Evolutionary conservation across 257 asterid species (phyloP).

Genomic region (Solanum piurae): DNA sequence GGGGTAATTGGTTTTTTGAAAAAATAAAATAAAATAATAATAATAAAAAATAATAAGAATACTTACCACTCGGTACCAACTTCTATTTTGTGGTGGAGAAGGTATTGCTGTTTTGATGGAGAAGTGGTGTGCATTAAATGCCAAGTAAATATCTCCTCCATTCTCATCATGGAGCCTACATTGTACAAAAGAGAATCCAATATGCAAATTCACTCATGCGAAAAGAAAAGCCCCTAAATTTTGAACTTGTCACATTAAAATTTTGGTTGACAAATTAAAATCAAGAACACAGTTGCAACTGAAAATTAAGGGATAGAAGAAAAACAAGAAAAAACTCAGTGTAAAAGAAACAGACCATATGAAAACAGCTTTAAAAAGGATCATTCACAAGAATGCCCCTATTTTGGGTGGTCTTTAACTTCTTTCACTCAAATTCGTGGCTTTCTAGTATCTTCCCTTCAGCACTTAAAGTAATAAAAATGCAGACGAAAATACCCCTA

Average conservation of each 20-base stretch:
- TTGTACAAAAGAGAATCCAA: not conserved
- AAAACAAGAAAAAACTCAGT: not conserved
- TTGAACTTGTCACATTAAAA: not conserved
- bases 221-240: not conserved
- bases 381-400: not conserved
- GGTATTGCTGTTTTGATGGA: conserved; percentile 49
- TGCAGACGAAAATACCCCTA: not conserved
- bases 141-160: conserved; percentile 64
- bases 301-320: not conserved
- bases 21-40: not conserved
- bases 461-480: not conserved
- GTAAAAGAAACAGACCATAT: not conserved
- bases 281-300: not conserved
- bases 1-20: not conserved
- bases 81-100: conserved; percentile 46
- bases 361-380: not conserved
- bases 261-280: not conserved
- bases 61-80: conserved; percentile 90
- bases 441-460: not conserved
- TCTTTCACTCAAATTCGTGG: not conserved
- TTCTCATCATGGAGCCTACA: conserved; percentile 72
- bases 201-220: not conserved
- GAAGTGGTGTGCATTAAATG: conserved; percentile 81
- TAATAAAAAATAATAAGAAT: not conserved
- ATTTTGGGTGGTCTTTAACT: not conserved